phyloP scores from a whole-genome alignment of 1,284 basidiomycete genomes.

The Apiotrichum mycotoxinovorans region DNA sequence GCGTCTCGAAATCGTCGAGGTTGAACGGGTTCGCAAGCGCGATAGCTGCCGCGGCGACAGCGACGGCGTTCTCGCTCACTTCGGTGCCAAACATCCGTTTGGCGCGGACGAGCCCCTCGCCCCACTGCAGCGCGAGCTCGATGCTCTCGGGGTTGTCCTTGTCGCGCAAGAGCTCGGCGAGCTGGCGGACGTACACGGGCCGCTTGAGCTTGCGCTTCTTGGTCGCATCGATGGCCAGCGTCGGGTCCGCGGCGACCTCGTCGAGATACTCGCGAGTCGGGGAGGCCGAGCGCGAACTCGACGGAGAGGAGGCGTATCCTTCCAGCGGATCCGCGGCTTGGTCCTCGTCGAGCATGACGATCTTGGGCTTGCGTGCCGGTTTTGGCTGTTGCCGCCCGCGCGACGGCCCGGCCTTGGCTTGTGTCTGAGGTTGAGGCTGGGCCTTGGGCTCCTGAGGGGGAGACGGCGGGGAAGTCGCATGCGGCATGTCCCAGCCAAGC shows the following conservation, averaged over 20 bases:
- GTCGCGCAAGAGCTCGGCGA: constrained; percentile 68
- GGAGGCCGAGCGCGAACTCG: constrained; percentile 72
- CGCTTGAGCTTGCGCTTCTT: constrained; percentile 61
- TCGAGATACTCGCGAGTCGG: constrained; percentile 73
- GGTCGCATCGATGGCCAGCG: constrained; percentile 53
- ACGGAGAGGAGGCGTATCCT: constrained; percentile 62
- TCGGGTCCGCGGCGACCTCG: constrained; percentile 80
- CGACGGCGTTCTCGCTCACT: constrained; percentile 79
- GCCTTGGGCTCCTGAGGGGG: too few species aligned
- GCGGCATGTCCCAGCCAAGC: constrained; percentile 32
- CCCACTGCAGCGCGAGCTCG: constrained; percentile 70
- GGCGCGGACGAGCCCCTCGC: constrained; percentile 73
- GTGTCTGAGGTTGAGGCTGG: neutral
- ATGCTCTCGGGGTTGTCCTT: constrained; percentile 68
- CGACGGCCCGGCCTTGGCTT: neutral
- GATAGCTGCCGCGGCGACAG: constrained; percentile 69
- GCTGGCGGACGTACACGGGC: constrained; percentile 78
- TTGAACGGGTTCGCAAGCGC: constrained; percentile 80
- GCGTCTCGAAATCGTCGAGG: constrained; percentile 70
- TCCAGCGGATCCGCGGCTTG: constrained; percentile 72
- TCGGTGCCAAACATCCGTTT: constrained; percentile 72
- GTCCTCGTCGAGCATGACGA: constrained; percentile 37
- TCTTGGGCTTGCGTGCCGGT: constrained; percentile 27
- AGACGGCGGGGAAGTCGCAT: too few species aligned
- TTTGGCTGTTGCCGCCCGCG: neutral